phyloP scores from a whole-genome alignment of 2,329 filamentous ascomycete genomes.

The Penicillium verrucosum region DNA sequence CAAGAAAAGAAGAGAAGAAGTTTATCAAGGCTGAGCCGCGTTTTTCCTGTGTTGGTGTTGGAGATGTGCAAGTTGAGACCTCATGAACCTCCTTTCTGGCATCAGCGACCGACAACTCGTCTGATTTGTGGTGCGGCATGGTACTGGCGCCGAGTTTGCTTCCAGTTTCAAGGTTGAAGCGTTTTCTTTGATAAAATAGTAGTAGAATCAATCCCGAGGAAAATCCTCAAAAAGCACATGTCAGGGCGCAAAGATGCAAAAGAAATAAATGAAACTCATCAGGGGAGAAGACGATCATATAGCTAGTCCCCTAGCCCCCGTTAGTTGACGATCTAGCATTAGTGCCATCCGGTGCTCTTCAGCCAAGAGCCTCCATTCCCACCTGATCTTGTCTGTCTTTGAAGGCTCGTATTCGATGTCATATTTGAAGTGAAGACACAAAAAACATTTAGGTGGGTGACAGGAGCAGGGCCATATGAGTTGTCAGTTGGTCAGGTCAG shows the following conservation, averaged over 20 bases:
- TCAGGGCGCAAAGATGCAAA: conserved; percentile 1
- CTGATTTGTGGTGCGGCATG: conserved; percentile 12
- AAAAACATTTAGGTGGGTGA: conserved; percentile 1
- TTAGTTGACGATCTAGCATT: conserved; percentile 17
- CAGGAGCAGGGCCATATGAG: not conserved
- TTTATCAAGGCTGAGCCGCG: conserved; percentile 18
- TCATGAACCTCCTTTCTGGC: not conserved
- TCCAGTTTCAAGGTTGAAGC: not conserved
- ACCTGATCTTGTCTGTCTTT: conserved; percentile 12
- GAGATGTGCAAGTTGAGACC: not conserved
- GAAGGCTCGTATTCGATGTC: conserved; percentile 2
- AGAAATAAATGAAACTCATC: conserved; percentile 4
- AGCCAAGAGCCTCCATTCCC: conserved; percentile 4
- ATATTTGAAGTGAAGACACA: not conserved
- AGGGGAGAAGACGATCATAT: conserved; percentile 25
- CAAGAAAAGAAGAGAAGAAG: conserved; percentile 34
- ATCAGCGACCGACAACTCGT: conserved; percentile 9
- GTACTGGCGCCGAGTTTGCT: not conserved
- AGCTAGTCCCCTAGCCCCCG: not conserved
- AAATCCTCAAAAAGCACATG: conserved; percentile 2
- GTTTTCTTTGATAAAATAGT: not conserved
- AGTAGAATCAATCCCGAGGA: not conserved
- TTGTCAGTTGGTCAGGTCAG: conserved; percentile 23
- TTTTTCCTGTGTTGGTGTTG: conserved; percentile 8
- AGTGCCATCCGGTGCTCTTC: conserved; percentile 12